Evolutionary conservation across 768 basidiomycete species (phyloP), one percentile per base, ranked within the genome.

Genomic region (Collybiopsis confluens): DNA sequence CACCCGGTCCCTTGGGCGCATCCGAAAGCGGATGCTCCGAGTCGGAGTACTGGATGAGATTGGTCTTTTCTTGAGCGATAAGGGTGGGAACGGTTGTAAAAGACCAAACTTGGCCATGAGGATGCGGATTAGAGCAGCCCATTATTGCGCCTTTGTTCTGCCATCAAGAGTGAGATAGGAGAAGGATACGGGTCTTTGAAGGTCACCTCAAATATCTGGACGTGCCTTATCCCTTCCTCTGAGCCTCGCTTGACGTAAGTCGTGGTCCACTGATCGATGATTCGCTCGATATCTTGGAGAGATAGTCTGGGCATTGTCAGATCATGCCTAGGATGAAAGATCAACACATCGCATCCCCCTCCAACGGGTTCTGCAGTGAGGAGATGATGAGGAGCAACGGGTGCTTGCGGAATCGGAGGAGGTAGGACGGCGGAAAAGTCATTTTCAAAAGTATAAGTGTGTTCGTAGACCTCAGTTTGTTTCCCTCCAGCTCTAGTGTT

Each of bases 101-200:
- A 2, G 90, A 88, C 90, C 92, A 92, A 15, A 86, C 82, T 68
- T 97, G 94, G 20, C 92, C 91, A 66, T 96, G 94, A 0, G 94
- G 92, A 65, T 96, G 94, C 23, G 92, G 91, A 63, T 95, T 96
- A 6, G 89, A 92, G 64, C 92, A 95, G 10, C 94, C 94, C 94
- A 95, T 95, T 75, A 92, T 93, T 2, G 86, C 70, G 2, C 94
- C 94, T 70, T 94, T 95, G 68, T 93, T 94, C 86, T 92, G 60
- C 45, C 37, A 47, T 45, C 27, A 38, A 58, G n/a, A 30, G 49
- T 59, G 11, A 54, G n/a, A 36, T 33, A 26, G 8, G 26, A 46
- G 6, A 38, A 23, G 13, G 3, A 20, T 42, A 27, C 38, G 13
- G 38, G 8, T 28, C 23, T 15, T 36, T 41, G 27, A 45, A 23